Base-by-base conservation (phyloP, 495 filamentous ascomycete genomes). In the Neurospora sp. region DNA sequence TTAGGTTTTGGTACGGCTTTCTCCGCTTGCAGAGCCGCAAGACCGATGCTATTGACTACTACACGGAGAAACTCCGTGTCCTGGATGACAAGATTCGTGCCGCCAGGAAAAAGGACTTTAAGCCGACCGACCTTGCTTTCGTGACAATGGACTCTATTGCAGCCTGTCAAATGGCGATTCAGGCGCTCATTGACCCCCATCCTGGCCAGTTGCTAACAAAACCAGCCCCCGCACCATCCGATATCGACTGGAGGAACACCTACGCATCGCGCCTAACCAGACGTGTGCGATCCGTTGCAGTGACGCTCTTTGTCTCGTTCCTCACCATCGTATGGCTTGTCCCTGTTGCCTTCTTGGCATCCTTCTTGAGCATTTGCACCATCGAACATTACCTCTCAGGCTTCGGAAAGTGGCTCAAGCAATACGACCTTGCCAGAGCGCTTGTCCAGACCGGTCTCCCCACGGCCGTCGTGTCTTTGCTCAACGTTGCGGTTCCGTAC, bases 111-210 rank as follows among this genome's bases (percentile, higher is more conserved):
- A 94, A 94, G 79, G 89, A 91, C 19, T 98, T 92, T 78, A 82
- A 86, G 10, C 86, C 96, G 2, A 94, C 89, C 0, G 90, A 94
- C 54, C 84, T 96, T 40, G 96, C 96, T 8, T 98, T 98, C 80
- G 93, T 99, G 39, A 98, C 96, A 1, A 94, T 99, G 92, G 91
- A 97, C 81, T 97, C 94, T 21, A 93, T 95, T 73, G 92, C 93
- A n/a, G 90, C 94, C 31, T 88, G 86, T 74, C 96, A 99, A 84
- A 96, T 98, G 92, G 93, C 94, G 19, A 90, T 96, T 54, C 96
- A 99, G 80, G 93, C 96, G 0, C 89, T 94, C 5, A 88, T 99
- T 37, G 94, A 97, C 77, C 93, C 96, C 1, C 90, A 90, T 31
- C 96, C 96, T 13, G 90, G 92, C 77, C 90, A 91, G 70, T 84